Conservation (phyloP, 2,329 filamentous ascomycete genomes). For the Biscogniauxia sp. region DNA sequence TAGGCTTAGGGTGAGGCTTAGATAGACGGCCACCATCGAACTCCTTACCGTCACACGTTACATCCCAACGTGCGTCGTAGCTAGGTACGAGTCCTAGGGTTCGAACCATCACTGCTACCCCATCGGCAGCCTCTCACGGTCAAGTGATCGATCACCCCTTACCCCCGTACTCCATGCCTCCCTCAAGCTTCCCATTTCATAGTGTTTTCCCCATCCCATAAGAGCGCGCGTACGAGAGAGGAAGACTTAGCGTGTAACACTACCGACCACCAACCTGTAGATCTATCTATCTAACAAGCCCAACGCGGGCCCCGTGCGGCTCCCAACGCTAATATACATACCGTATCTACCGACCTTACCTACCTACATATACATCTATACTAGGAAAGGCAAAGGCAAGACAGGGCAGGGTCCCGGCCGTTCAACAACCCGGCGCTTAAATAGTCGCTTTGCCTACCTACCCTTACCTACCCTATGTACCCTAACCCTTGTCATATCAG, state of each 20-base stretch:
- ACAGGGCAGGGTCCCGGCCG: conserved; percentile 1
- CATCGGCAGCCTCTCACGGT: neutral
- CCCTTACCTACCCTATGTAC: no score
- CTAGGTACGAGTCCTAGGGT: neutral
- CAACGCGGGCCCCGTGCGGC: neutral
- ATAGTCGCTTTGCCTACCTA: conserved; percentile 1
- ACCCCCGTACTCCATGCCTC: no score
- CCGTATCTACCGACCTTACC: no score
- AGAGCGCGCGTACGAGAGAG: neutral
- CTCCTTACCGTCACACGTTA: no score
- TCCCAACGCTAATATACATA: neutral
- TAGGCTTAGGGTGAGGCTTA: no score
- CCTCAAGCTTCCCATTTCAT: no score
- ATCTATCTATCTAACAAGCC: no score
- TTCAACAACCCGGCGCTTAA: conserved; percentile 3
- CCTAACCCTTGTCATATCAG: neutral
- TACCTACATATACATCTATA: no score
- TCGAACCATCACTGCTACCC: neutral
- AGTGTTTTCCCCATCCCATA: no score
- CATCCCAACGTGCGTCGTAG: no score
- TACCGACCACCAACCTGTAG: neutral
- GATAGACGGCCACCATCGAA: no score
- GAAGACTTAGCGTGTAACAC: neutral
- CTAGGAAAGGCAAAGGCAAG: no score
- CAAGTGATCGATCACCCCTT: neutral